phyloP scores from a whole-genome alignment of 2,329 filamentous ascomycete species.

The Paraphoma chrysanthemicola region DNA sequence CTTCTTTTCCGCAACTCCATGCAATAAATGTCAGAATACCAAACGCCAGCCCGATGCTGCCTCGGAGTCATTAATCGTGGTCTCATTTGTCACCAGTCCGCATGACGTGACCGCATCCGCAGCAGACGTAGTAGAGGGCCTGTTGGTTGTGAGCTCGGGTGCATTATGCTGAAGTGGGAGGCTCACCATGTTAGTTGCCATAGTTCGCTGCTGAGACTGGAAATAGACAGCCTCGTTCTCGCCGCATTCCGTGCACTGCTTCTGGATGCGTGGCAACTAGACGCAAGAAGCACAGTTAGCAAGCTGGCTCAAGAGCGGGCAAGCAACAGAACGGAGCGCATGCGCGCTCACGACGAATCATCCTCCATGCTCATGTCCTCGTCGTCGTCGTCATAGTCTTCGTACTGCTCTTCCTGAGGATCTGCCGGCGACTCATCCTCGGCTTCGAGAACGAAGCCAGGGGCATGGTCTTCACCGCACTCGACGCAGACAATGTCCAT shows the following conservation, averaged over 20 bases:
- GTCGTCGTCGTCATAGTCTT: slow-evolving; percentile 29
- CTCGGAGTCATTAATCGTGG: slow-evolving; percentile 11
- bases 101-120: slow-evolving; percentile 90
- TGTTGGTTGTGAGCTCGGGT: slow-evolving; percentile 33
- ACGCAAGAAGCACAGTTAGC: slow-evolving; percentile 46
- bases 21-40: slow-evolving; percentile 26
- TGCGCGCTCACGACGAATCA: slow-evolving; percentile 38
- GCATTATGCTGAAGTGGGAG: neutral
- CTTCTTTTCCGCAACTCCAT: slow-evolving; percentile 35
- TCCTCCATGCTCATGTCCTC: slow-evolving; percentile 42
- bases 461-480: slow-evolving; percentile 57
- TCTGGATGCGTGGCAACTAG: slow-evolving; percentile 90
- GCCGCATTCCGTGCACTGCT: slow-evolving; percentile 82
- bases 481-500: slow-evolving; percentile 62
- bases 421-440: slow-evolving; percentile 43
- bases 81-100: slow-evolving; percentile 27
- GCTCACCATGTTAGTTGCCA: slow-evolving; percentile 94
- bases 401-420: slow-evolving; percentile 25
- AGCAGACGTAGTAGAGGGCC: slow-evolving; percentile 76
- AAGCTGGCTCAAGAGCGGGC: slow-evolving; percentile 47
- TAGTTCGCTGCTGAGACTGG: slow-evolving; percentile 96
- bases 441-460: slow-evolving; percentile 54
- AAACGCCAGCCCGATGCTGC: slow-evolving; percentile 44
- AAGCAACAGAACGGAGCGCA: slow-evolving; percentile 39
- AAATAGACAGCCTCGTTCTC: slow-evolving; percentile 96